Conservation (phyloP, 2,329 filamentous ascomycete species). For the Mycosphaerella sp. region DNA sequence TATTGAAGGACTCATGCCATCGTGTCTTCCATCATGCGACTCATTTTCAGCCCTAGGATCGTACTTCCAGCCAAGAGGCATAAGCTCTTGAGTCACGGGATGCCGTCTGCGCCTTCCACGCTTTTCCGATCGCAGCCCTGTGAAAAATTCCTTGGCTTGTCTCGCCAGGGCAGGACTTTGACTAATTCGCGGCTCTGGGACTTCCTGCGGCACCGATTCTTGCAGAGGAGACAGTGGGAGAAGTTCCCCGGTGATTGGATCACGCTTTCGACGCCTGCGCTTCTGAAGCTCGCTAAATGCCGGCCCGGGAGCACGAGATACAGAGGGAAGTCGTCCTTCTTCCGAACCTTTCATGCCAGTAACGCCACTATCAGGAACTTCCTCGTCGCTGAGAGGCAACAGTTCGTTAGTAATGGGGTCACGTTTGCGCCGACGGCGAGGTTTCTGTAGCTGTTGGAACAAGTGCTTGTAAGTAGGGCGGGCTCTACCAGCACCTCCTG, state of each 20-base stretch:
- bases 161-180: background rate
- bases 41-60: conserved; percentile 16
- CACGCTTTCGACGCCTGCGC: conserved; percentile 27
- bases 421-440: conserved; percentile 25
- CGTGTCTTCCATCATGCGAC: conserved; percentile 1
- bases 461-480: conserved; percentile 32
- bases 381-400: conserved; percentile 27
- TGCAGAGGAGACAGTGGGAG: conserved; percentile 19
- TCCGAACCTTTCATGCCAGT: conserved; percentile 9
- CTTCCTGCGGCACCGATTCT: background rate
- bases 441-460: conserved; percentile 15
- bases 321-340: conserved; percentile 2
- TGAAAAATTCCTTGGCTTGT: background rate
- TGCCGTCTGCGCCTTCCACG: conserved; percentile 27
- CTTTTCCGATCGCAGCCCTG: conserved; percentile 14
- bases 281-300: conserved; percentile 10
- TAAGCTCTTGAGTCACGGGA: conserved; percentile 29
- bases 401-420: conserved; percentile 28
- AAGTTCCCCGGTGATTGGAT: conserved; percentile 29
- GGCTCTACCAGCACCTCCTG: conserved; percentile 26
- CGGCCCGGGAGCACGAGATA: background rate
- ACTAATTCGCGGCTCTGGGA: background rate
- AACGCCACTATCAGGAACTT: background rate
- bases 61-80: conserved; percentile 31
- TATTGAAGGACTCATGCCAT: conserved; percentile 10